Evolutionary conservation across 2,329 filamentous ascomycete genomes (phyloP), one percentile per base, ranked within the genome.

Genomic region (Sporothrix dimorphospora): DNA sequence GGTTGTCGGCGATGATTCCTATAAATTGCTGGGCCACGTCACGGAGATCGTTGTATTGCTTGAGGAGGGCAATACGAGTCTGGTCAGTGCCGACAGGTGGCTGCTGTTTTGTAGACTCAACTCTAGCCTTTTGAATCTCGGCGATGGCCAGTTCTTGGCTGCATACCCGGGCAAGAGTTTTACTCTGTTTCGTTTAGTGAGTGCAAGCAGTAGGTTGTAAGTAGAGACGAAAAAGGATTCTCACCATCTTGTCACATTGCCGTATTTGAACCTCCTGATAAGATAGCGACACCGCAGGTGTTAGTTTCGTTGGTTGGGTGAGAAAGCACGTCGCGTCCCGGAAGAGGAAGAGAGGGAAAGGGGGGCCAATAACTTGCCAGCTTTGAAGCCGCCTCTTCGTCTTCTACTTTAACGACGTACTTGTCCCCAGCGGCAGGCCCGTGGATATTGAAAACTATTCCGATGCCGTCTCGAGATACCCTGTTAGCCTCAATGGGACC

Each of bases 11-110:
- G 7, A 82, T 75, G 14, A 82, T 73, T 4, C 81, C 80, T 55
- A 82, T 82, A 27, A 82, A 75, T 72, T 82, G 79, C 75, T 82
- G 81, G 3, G 78, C 79, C 9, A 80, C 77, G 38, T 82, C 81
- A 53, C 81, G 82, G 55, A 80, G 75, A 38, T 82, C 79, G 75
- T 82, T 82, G 76, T 82, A 82, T 51, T 79, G 75, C 42, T 78
- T 77, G 19, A 82, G 75, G 1, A 76, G 75, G 30, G 71, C 68
- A 57, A 80, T 80, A 65, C 78, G 77, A 1, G 73, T 70, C 14
- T 77, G 70, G 24, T 67, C 69, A 21, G 45, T 8, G 40, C 9
- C 19, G 16, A 16, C 19, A 3, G n/a, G 16, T 14, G 57, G 40
- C 16, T 24, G 3, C 30, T 30, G 21, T 14, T 38, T 55, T 24